Evolutionary conservation across 192 early-diverging fungal genomes (phyloP), one percentile per base, ranked within the genome.

Genomic region (Paraglomus brasilianum): DNA sequence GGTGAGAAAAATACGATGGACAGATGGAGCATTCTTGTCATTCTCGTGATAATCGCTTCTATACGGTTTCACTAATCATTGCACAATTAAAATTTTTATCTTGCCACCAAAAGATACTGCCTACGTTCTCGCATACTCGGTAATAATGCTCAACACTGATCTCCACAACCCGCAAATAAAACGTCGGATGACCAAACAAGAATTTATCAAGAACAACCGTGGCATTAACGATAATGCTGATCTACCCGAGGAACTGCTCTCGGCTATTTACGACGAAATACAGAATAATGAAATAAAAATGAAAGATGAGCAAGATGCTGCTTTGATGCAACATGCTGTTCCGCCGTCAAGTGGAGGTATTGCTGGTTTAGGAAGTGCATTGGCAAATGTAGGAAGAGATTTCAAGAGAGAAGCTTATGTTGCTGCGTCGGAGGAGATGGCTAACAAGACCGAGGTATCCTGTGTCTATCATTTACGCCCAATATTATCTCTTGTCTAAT

Each of bases 131-230:
- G 92, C 95, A 21, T 97, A 93, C 76, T 94, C 92, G 59, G 89
- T 91, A 8, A 87, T 97, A 44, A 87, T 97, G 92, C 82, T 97
- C 43, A 97, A 97, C 72, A 97, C 95, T 0, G 95, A 97, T 80
- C 85, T 87, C 71, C 89, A 95, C 74, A 94, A 88, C 76, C 83
- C 89, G 17, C 94, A 93, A 74, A 88, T 95, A 13, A 91, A 90
- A 75, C 81, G 81, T 46, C 86, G 90, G 17, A 97, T 97, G 95
- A 88, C 92, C 0, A 86, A 90, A 73, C 70, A 76, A 2, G 92
- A 93, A 66, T 97, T 97, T 74, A 72, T 96, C 62, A 86, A 87
- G 58, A 97, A 95, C 70, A 97, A 97, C 78, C 87, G 92, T 41
- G 95, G 95, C 39, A 92, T 95, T 77, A 90, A 95, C 77, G 95